Evolutionary conservation across 768 basidiomycete species (phyloP).

Genomic region (Coprinopsis strossmayeri): DNA sequence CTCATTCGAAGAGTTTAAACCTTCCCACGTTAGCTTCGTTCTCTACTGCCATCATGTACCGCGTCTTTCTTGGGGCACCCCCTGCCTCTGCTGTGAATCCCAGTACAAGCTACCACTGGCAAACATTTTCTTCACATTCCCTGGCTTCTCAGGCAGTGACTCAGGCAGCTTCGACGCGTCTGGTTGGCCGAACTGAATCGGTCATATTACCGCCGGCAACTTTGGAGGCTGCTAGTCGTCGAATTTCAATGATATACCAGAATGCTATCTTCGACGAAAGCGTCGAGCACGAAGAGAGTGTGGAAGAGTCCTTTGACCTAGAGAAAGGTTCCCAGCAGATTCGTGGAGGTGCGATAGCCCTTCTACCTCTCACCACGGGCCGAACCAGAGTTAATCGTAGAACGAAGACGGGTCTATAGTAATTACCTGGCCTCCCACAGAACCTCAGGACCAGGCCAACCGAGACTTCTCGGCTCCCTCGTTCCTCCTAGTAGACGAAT

Average conservation of each 20-base stretch:
- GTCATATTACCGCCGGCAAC: slow-evolving; percentile 44
- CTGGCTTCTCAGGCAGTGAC: slow-evolving; percentile 4
- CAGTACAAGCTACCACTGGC: slow-evolving; percentile 24
- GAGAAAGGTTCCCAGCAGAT: slow-evolving; percentile 11
- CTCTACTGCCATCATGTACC: slow-evolving; percentile 23
- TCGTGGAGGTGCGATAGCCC: slow-evolving; percentile 10
- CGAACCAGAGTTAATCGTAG: slow-evolving; percentile 5
- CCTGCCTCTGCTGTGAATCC: slow-evolving; percentile 25
- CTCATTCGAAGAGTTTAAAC: too few relatives aligned
- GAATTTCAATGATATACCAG: slow-evolving; percentile 65
- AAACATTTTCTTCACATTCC: slow-evolving; percentile 16
- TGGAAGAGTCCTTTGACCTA: slow-evolving; percentile 5
- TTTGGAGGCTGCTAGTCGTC: slow-evolving; percentile 58
- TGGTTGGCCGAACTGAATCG: slow-evolving; percentile 16
- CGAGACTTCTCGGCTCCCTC: too few relatives aligned
- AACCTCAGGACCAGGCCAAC: slow-evolving; percentile 4
- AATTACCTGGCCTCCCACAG: slow-evolving; percentile 49
- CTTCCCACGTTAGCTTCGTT: neutral
- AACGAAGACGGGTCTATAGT: slow-evolving; percentile 44
- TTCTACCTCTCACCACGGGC: neutral
- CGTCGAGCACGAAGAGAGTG: slow-evolving; percentile 15
- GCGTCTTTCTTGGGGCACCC: slow-evolving; percentile 51
- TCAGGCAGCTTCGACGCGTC: slow-evolving; percentile 5
- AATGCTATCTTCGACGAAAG: slow-evolving; percentile 54
- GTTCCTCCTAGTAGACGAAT: too few relatives aligned